phyloP scores from a whole-genome alignment of 345 rosid genomes.

The Kandelia obovata region DNA sequence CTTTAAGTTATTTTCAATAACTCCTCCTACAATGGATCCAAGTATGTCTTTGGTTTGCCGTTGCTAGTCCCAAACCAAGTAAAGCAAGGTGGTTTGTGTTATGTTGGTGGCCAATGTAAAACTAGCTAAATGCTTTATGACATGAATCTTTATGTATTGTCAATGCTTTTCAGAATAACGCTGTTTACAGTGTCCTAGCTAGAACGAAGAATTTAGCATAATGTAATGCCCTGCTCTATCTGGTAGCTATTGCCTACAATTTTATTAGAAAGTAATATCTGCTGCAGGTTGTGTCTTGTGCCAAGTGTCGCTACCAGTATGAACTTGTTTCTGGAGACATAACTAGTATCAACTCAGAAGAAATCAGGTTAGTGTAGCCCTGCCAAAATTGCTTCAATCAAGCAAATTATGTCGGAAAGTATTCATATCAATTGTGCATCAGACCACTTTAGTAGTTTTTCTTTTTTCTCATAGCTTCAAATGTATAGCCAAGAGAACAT shows the following conservation, averaged over 20 bases:
- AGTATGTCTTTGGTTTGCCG: no score
- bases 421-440: neutral
- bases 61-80: no score
- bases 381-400: slow-evolving; percentile 11
- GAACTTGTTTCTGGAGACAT: slow-evolving; percentile 93
- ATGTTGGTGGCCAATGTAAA: no score
- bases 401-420: neutral
- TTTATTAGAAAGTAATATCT: neutral
- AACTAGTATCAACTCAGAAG: slow-evolving; percentile 68
- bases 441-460: neutral
- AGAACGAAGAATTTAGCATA: no score
- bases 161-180: no score
- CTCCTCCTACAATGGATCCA: no score
- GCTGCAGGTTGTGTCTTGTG: slow-evolving; percentile 75
- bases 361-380: slow-evolving; percentile 69
- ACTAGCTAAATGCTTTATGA: no score
- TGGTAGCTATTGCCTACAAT: no score
- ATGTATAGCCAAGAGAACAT: neutral
- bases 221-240: no score
- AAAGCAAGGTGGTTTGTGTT: no score
- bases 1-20: neutral
- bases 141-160: no score
- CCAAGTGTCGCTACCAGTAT: slow-evolving; percentile 83
- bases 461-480: neutral
- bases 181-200: no score